Conservation (phyloP, 2,329 filamentous ascomycete genomes). For the Furcasterigmium sp. region DNA sequence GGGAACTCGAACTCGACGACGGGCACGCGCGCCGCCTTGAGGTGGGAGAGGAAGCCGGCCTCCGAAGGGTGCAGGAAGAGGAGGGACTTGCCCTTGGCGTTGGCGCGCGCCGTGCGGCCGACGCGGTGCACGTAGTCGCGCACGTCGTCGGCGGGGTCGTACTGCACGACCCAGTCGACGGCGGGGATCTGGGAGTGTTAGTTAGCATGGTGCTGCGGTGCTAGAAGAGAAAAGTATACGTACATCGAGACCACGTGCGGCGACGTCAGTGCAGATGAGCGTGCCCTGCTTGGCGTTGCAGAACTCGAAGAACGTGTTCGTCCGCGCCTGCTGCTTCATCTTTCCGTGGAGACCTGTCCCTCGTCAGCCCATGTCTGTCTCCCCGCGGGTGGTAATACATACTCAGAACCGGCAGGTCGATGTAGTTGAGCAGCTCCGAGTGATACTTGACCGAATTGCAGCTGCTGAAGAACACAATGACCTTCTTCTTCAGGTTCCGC, state of each 20-base stretch:
- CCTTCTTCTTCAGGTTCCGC: constrained; percentile 89
- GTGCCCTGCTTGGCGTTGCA: constrained; percentile 71
- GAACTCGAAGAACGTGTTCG: constrained; percentile 98
- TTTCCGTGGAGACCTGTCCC: constrained; percentile 72
- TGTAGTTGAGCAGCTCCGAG: constrained; percentile 93
- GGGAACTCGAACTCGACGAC: constrained; percentile 97
- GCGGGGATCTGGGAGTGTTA: constrained; percentile 62
- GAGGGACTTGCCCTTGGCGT: constrained; percentile 79
- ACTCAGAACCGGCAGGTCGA: constrained; percentile 76
- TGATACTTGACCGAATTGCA: constrained; percentile 96
- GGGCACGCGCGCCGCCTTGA: constrained; percentile 87
- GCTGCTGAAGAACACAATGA: constrained; percentile 93
- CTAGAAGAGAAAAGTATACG: constrained; percentile 20
- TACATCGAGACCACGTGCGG: constrained; percentile 85
- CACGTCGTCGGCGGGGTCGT: constrained; percentile 88
- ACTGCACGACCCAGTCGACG: constrained; percentile 95
- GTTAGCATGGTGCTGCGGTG: neutral
- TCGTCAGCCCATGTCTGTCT: neutral
- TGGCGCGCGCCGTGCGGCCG: constrained; percentile 81
- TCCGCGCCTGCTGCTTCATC: constrained; percentile 98
- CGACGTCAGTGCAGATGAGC: constrained; percentile 93
- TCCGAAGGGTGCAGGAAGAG: constrained; percentile 93
- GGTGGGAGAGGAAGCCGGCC: constrained; percentile 84
- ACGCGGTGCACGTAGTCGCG: constrained; percentile 89
- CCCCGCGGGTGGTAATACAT: neutral